A percentile compares a stretch with the other conserved stretches of the same genome.
phyloP scores from a whole-genome alignment of 2,329 filamentous ascomycete genomes.

The Alternaria longipes region DNA sequence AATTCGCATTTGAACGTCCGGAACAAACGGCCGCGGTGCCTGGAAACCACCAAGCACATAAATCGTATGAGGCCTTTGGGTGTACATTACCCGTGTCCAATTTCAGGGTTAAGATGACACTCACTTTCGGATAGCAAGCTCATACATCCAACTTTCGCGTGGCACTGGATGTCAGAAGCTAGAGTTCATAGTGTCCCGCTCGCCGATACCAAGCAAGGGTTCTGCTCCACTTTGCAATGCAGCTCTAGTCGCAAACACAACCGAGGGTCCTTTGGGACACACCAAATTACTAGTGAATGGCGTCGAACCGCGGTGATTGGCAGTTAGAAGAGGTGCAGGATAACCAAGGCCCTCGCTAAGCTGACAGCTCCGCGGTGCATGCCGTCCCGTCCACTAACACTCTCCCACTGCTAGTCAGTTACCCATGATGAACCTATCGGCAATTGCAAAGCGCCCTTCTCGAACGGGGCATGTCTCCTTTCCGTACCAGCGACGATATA shows the following conservation, averaged over 20 bases:
- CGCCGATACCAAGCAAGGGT: neutral
- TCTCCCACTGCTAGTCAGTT: slow-evolving; percentile 5
- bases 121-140: neutral
- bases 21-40: neutral
- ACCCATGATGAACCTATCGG: slow-evolving; percentile 6
- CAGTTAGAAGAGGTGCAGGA: neutral
- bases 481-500: slow-evolving; percentile 6
- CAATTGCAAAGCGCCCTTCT: slow-evolving; percentile 2
- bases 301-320: slow-evolving; percentile 5
- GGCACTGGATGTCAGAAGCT: slow-evolving; percentile 8
- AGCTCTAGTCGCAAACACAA: slow-evolving; percentile 4
- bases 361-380: slow-evolving; percentile 5
- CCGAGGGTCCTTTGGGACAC: neutral
- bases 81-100: neutral
- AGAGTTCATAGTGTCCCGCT: slow-evolving; percentile 1
- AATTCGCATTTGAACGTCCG: neutral
- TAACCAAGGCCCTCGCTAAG: neutral
- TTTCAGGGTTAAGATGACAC: neutral
- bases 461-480: slow-evolving; percentile 9
- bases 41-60: neutral
- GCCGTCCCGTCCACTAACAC: slow-evolving; percentile 6
- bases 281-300: neutral
- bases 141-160: slow-evolving; percentile 8
- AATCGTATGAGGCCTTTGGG: neutral
- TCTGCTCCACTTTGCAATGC: slow-evolving; percentile 6